Conservation (phyloP, 371 early-diverging fungal genomes). For the Rhizopus sp. region DNA sequence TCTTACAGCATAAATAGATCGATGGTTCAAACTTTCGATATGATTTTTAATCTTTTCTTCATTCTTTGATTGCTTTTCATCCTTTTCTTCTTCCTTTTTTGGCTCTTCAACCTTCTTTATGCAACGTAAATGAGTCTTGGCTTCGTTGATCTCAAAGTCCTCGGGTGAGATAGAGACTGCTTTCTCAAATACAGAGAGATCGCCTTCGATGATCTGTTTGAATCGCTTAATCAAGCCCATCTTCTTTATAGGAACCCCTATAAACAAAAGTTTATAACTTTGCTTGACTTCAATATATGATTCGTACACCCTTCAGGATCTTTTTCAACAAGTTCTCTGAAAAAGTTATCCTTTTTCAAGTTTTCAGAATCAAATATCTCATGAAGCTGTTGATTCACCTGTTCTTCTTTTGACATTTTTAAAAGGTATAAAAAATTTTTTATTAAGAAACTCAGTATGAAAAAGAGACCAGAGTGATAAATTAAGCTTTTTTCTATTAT, state of each 20-base stretch:
- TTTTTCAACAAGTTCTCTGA: constrained; percentile 43
- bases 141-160: constrained; percentile 38
- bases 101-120: constrained; percentile 18
- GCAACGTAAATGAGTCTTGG: constrained; percentile 42
- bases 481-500: neutral
- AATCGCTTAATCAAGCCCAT: constrained; percentile 43
- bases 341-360: constrained; percentile 44
- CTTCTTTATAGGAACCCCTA: constrained; percentile 51
- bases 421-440: neutral
- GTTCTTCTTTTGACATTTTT: constrained; percentile 13
- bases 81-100: constrained; percentile 9
- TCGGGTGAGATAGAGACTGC: constrained; percentile 30
- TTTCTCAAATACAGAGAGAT: constrained; percentile 29
- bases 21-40: constrained; percentile 25
- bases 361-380: constrained; percentile 40
- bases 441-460: constrained; percentile 3
- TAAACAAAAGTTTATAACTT: neutral
- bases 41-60: constrained; percentile 10
- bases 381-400: constrained; percentile 31
- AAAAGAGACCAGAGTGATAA: neutral
- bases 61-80: constrained; percentile 2
- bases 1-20: constrained; percentile 50
- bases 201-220: constrained; percentile 39
- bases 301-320: constrained; percentile 46
- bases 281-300: too few species aligned